These are phyloP conservation scores for Hysterium pulicare DNA, from an alignment of 2,329 filamentous ascomycete genomes.

Conservation along the genomic window DNA sequence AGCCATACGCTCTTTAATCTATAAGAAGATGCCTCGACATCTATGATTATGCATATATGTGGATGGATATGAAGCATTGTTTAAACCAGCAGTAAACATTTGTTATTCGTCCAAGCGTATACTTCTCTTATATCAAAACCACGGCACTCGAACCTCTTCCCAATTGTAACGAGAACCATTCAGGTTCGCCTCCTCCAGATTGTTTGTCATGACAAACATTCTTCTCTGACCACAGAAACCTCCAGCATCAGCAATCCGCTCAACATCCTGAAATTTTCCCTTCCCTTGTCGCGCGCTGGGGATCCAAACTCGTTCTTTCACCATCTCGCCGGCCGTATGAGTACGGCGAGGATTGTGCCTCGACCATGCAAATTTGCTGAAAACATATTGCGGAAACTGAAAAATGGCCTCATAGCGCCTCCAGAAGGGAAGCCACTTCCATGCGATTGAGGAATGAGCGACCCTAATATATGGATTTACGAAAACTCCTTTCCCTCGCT, in stretches of 20 bases:
- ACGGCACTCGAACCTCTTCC: slow-evolving; percentile 1
- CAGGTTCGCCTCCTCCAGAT: slow-evolving; percentile 5
- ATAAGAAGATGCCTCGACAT: no score
- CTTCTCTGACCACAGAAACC: slow-evolving; percentile 52
- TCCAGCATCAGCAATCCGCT: slow-evolving; percentile 44
- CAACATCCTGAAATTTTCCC: slow-evolving; percentile 21
- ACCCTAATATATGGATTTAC: slow-evolving; percentile 69
- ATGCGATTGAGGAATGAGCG: slow-evolving; percentile 55
- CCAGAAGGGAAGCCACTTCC: slow-evolving; percentile 54
- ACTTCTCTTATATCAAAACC: no score
- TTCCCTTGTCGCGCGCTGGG: slow-evolving; percentile 9
- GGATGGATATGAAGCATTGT: no score
- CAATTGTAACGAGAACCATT: slow-evolving; percentile 7
- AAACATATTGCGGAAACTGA: slow-evolving; percentile 52
- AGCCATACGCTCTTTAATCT: no score
- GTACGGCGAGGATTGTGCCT: slow-evolving; percentile 57
- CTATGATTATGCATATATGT: no score
- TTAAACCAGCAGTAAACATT: no score
- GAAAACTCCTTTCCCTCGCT: slow-evolving; percentile 55
- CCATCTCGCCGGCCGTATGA: slow-evolving; percentile 53
- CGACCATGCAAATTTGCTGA: slow-evolving; percentile 52
- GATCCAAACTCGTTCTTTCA: slow-evolving; percentile 49
- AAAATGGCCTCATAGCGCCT: slow-evolving; percentile 63
- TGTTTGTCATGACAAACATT: slow-evolving; percentile 39
- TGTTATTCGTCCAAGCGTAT: no score